Evolutionary conservation across 495 filamentous ascomycete genomes (phyloP).

Genomic region (Daldinia grandis): DNA sequence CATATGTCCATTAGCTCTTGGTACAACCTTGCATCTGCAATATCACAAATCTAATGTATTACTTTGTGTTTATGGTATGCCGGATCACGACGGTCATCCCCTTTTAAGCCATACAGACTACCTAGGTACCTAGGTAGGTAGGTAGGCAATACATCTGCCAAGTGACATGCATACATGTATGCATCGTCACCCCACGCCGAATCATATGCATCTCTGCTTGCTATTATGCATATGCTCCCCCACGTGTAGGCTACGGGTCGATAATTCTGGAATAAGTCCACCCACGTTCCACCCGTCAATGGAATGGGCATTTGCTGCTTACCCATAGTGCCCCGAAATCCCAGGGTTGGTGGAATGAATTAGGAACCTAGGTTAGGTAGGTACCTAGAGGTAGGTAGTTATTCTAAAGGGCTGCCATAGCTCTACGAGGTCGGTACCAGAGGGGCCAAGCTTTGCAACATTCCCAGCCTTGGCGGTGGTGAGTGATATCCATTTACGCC

Average conservation of each 20-base stretch:
- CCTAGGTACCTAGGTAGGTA: no score
- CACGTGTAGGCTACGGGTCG: not conserved
- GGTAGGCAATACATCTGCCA: not conserved
- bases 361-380: no score
- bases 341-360: not conserved
- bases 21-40: not conserved
- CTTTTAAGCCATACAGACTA: not conserved
- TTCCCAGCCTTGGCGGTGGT: constrained; percentile 2
- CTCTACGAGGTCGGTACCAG: no score
- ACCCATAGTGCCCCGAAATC: not conserved
- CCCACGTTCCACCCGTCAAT: constrained; percentile 2
- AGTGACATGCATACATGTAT: not conserved
- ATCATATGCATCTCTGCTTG: not conserved
- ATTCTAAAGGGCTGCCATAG: no score
- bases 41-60: not conserved
- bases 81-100: not conserved
- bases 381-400: no score
- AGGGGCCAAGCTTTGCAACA: not conserved
- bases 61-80: not conserved
- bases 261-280: constrained; percentile 5
- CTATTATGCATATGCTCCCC: not conserved
- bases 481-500: not conserved
- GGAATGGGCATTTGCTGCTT: constrained; percentile 6
- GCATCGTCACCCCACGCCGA: not conserved
- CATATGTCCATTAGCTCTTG: not conserved